Percentiles rank a stretch among this genome's conserved stretches.
These are phyloP conservation scores for Pythium phragmitis DNA, from an alignment of 352 stramenopile species.

Conservation along the genomic window DNA sequence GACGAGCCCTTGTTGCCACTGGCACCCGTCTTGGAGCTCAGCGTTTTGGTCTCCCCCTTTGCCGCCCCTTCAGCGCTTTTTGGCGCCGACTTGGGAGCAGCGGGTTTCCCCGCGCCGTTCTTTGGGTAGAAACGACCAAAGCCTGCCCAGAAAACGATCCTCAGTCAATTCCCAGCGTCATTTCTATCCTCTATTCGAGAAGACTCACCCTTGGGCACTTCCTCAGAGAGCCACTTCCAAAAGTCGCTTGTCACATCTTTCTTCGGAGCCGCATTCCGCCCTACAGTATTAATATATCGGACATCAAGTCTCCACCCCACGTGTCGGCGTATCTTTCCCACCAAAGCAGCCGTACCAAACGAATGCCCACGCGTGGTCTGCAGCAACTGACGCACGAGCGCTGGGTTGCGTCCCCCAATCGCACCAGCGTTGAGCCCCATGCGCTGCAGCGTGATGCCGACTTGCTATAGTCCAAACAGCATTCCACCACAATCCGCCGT, in stretches of 20 bases:
- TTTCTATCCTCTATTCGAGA: background rate
- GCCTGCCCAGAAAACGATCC: conserved; percentile 26
- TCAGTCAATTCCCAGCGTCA: background rate
- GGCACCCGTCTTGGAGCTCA: conserved; percentile 61
- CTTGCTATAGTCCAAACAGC: conserved; percentile 41
- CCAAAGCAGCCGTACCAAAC: conserved; percentile 36
- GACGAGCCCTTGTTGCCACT: conserved; percentile 37
- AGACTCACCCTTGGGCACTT: conserved; percentile 59
- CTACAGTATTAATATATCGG: conserved; percentile 20
- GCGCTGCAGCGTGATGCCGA: conserved; percentile 55
- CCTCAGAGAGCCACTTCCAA: conserved; percentile 75
- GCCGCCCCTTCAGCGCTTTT: conserved; percentile 44
- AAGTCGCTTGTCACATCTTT: conserved; percentile 59
- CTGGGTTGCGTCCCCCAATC: conserved; percentile 37
- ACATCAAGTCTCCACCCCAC: background rate
- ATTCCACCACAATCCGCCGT: background rate
- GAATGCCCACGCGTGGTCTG: conserved; percentile 55
- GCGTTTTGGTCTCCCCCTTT: conserved; percentile 58
- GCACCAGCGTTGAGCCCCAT: conserved; percentile 42
- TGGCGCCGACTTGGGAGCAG: conserved; percentile 47
- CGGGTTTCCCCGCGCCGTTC: conserved; percentile 47
- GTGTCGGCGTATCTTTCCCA: conserved; percentile 13
- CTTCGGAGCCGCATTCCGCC: conserved; percentile 37
- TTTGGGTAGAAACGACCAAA: conserved; percentile 88
- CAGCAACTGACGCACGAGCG: conserved; percentile 43